phyloP scores from a whole-genome alignment of 805 yeast genomes.

The Zygosaccharomyces pseudorouxii region DNA sequence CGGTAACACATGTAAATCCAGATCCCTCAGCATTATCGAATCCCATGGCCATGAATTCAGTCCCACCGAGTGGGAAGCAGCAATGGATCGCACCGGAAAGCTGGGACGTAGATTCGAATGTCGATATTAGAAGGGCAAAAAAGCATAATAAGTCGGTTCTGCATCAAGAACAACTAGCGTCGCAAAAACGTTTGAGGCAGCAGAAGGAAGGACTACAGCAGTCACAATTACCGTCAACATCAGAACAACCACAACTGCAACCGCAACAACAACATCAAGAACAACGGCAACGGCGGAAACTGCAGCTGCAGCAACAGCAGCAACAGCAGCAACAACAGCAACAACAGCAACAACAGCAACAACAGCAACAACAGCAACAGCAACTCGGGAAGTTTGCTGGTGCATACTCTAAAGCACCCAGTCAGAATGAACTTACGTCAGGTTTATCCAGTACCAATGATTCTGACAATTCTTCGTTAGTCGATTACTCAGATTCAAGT shows the following conservation, averaged over 20 bases:
- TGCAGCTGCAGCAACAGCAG: too few species aligned
- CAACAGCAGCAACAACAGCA: neutral
- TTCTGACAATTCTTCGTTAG: neutral
- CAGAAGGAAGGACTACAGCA: neutral
- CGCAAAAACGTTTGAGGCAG: neutral
- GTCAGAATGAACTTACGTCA: neutral
- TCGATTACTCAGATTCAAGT: neutral
- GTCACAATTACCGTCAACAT: too few species aligned
- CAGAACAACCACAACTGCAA: too few species aligned
- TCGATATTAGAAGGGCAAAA: constrained; percentile 19
- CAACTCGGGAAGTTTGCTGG: neutral
- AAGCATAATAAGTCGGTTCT: constrained; percentile 4
- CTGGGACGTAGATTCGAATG: constrained; percentile 49
- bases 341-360: neutral
- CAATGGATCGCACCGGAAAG: constrained; percentile 57
- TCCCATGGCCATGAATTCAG: neutral
- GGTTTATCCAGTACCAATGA: neutral
- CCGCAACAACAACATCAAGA: too few species aligned
- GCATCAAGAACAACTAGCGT: neutral
- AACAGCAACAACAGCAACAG: neutral
- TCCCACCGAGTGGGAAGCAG: neutral
- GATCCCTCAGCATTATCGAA: neutral
- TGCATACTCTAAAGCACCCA: neutral
- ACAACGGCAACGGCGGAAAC: too few species aligned
- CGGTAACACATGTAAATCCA: constrained; percentile 1